Percentiles rank a stretch among this genome's conserved stretches.
These are phyloP conservation scores for Pichia sp. DNA, from an alignment of 1,139 yeast species.

Conservation along the genomic window DNA sequence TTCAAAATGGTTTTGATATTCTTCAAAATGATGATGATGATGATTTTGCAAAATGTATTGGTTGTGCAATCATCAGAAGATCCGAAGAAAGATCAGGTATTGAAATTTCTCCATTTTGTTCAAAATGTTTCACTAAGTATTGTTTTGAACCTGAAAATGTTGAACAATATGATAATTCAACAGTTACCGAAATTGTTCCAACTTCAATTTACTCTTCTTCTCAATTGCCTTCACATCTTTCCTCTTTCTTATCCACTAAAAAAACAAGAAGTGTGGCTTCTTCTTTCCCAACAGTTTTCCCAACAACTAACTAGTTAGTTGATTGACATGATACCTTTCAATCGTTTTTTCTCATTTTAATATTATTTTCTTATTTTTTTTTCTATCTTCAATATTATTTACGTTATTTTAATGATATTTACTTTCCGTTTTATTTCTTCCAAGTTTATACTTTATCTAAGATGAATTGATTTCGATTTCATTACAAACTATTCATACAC, in stretches of 20 bases:
- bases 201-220: conserved; percentile 16
- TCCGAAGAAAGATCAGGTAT: conserved; percentile 39
- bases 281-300: conserved; percentile 13
- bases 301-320: not conserved
- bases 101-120: conserved; percentile 30
- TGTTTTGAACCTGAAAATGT: conserved; percentile 26
- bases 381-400: not conserved
- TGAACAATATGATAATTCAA: conserved; percentile 6
- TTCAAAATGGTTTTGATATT: conserved; percentile 48
- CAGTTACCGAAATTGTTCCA: conserved; percentile 13
- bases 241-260: conserved; percentile 12
- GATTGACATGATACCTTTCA: not conserved
- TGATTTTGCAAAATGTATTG: conserved; percentile 45
- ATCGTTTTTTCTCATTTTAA: not conserved
- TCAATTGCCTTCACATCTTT: conserved; percentile 13
- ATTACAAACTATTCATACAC: no score
- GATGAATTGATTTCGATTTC: no score
- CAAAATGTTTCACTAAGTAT: conserved; percentile 33
- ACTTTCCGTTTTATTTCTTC: not conserved
- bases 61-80: conserved; percentile 54
- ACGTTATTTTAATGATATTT: not conserved
- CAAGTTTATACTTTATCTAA: not conserved
- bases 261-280: conserved; percentile 8
- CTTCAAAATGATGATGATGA: conserved; percentile 37
- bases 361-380: not conserved